Percentiles rank a stretch among this genome's conserved stretches.
phyloP scores from a whole-genome alignment of 129 eudicot genomes.

The Apium graveolens region DNA sequence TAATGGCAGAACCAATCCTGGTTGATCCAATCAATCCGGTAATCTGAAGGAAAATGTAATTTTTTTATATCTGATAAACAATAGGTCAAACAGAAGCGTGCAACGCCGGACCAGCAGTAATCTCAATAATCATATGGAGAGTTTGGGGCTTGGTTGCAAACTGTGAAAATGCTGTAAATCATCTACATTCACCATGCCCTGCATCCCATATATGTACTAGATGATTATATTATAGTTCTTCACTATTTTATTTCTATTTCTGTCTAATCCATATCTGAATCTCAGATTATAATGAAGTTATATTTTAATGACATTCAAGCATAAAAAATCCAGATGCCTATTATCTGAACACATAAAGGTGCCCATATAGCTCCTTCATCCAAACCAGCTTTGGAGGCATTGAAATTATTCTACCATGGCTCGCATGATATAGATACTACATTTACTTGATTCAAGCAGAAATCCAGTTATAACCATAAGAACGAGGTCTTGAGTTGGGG shows the following conservation, averaged over 20 bases:
- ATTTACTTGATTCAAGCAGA: neutral
- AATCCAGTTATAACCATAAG: neutral
- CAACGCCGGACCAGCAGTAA: neutral
- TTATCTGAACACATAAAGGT: neutral
- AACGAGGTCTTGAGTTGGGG: neutral
- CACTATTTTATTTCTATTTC: neutral
- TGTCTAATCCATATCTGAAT: neutral
- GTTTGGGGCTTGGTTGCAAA: neutral
- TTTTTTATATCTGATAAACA: neutral
- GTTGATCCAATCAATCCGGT: neutral
- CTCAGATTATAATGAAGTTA: neutral
- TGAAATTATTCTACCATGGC: neutral
- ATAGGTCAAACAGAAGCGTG: neutral
- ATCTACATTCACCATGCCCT: neutral
- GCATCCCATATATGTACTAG: neutral
- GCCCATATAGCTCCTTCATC: neutral
- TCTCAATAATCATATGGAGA: neutral
- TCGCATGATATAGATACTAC: neutral
- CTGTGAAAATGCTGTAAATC: neutral
- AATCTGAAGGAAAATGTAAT: neutral
- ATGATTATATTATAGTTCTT: neutral
- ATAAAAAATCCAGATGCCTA: neutral
- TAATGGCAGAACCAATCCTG: slow-evolving; percentile 16
- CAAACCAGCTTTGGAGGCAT: neutral
- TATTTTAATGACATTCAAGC: neutral